Evolutionary conservation across 306 rosid genomes (phyloP).

Genomic region (Psophocarpus tetragonolobus): DNA sequence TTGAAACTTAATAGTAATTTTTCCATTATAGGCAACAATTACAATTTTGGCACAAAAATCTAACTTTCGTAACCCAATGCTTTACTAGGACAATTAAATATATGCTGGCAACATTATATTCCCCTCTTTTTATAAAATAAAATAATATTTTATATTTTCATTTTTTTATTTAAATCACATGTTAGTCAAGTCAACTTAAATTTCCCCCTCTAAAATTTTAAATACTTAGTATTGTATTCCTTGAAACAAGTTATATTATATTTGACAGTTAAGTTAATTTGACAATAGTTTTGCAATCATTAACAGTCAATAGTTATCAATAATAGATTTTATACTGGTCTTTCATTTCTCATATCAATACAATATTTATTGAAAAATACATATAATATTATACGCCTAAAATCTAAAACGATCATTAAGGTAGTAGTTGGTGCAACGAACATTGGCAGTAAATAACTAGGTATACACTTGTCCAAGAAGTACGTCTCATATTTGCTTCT

Average conservation of each 20-base stretch:
- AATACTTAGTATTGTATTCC: not conserved
- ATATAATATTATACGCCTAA: not conserved
- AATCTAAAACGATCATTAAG: not conserved
- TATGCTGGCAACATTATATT: conserved; percentile 10
- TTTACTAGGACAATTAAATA: conserved; percentile 2
- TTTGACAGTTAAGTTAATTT: not conserved
- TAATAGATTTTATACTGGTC: not conserved
- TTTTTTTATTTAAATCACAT: not conserved
- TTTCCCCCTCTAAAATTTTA: not conserved
- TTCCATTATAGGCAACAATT: conserved; percentile 47
- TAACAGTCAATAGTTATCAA: not conserved
- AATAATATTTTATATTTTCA: not conserved
- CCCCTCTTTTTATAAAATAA: not conserved
- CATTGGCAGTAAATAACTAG: not conserved
- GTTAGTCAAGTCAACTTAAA: not conserved
- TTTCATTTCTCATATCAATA: not conserved
- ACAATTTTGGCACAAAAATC: conserved; percentile 44
- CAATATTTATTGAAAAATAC: not conserved
- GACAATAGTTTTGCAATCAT: not conserved
- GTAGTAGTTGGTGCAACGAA: not conserved
- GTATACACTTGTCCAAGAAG: not conserved
- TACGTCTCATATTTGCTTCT: not conserved
- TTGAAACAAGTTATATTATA: not conserved
- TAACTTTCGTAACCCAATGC: conserved; percentile 18
- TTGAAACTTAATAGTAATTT: conserved; percentile 32